phyloP scores from a whole-genome alignment of 2,329 filamentous ascomycete species.

The Monilinia fructicola region DNA sequence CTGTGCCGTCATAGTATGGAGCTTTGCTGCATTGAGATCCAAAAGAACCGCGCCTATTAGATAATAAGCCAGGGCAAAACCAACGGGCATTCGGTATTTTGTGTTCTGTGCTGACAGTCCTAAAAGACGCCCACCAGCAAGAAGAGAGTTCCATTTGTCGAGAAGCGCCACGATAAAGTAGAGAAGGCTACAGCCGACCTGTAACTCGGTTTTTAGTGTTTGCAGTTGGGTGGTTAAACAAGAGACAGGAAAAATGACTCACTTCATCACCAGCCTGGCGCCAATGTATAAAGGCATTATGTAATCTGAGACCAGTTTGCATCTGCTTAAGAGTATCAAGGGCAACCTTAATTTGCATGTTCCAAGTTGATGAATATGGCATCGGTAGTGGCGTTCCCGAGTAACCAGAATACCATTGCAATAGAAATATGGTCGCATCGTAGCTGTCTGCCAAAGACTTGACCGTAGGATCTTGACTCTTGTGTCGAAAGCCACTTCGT shows the following conservation, averaged over 20 bases:
- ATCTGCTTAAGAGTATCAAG: conserved; percentile 39
- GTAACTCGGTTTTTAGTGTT: background rate
- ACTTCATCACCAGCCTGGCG: conserved; percentile 42
- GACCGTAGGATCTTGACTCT: conserved; percentile 26
- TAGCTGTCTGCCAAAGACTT: conserved; percentile 48
- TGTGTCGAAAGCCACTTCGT: conserved; percentile 21
- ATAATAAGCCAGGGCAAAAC: conserved; percentile 45
- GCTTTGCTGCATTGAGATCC: conserved; percentile 32
- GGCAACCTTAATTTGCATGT: conserved; percentile 39
- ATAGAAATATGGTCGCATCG: conserved; percentile 41
- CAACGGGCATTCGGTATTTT: conserved; percentile 48
- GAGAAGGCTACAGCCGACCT: conserved; percentile 39
- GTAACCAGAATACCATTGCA: conserved; percentile 44
- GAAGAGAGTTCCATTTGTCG: conserved; percentile 40
- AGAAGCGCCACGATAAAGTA: conserved; percentile 41
- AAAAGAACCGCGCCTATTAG: conserved; percentile 44
- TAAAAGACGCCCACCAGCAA: conserved; percentile 40
- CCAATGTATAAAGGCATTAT: conserved; percentile 41
- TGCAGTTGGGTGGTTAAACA: background rate
- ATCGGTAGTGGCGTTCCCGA: conserved; percentile 42
- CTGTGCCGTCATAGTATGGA: conserved; percentile 19
- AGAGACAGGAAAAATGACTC: conserved; percentile 44
- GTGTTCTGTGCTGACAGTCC: conserved; percentile 37
- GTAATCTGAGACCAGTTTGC: conserved; percentile 39
- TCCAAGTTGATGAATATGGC: conserved; percentile 41